Evolutionary conservation across 192 early-diverging fungal genomes (phyloP).

Genomic region (Backusella tuberculispora): DNA sequence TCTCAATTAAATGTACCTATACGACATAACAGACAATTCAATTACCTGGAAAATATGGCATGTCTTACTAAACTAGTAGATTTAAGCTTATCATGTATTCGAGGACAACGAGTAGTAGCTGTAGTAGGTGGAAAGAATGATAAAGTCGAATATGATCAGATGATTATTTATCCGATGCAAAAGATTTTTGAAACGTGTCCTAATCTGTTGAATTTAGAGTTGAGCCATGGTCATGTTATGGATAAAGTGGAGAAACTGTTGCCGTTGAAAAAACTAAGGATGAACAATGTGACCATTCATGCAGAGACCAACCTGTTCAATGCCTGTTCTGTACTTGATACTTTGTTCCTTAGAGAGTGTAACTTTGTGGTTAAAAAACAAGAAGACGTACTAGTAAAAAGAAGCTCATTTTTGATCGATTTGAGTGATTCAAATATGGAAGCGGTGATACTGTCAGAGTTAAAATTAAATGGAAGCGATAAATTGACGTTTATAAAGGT

Average conservation of each 20-base stretch:
- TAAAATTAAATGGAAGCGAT: not conserved
- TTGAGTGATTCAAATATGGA: not conserved
- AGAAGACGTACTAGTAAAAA: too few species aligned
- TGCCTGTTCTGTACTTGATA: not conserved
- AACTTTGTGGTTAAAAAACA: not conserved
- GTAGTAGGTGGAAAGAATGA: not conserved
- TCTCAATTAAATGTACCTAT: not conserved
- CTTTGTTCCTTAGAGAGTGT: not conserved
- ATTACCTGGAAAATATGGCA: not conserved
- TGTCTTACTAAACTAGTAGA: not conserved
- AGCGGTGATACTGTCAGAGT: not conserved
- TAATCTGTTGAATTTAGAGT: not conserved
- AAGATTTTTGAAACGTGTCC: not conserved
- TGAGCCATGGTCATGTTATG: not conserved
- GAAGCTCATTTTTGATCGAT: not conserved
- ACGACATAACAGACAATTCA: not conserved
- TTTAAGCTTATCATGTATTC: not conserved
- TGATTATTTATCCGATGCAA: not conserved
- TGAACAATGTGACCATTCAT: not conserved
- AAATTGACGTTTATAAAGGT: not conserved
- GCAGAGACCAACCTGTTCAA: not conserved
- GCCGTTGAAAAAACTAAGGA: not conserved
- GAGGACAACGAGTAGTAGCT: not conserved
- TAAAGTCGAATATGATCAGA: not conserved
- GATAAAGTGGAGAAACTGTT: not conserved